Evolutionary conservation across 208 protist genomes (phyloP), one percentile per base, ranked within the genome.

Genomic region (Sergeia podlipaevii): DNA sequence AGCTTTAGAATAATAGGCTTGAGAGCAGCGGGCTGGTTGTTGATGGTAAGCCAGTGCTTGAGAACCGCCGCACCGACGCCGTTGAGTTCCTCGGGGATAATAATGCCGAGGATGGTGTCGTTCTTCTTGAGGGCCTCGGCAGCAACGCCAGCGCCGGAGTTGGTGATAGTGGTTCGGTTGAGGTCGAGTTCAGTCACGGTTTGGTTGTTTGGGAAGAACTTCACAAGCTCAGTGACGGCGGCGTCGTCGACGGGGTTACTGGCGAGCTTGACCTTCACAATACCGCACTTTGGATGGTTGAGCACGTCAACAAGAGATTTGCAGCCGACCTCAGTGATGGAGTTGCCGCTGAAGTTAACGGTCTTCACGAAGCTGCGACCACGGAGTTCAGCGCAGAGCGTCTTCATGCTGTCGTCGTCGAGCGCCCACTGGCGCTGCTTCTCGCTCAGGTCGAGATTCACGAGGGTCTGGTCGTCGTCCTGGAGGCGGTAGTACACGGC

Each of bases 181-280:
- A 93, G 26, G 36, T 81, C 49, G 44, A 94, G 70, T 20, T 62
- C 45, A 15, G 46, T 54, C 45, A 92, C 29, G 28, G 57, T 50
- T 15, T 50, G 60, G 67, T 90, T 89, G n/a, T 26, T 36, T 1
- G 82, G 64, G 38, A 97, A 61, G n/a, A 48, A 64, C 39, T 80
- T 75, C 13, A 55, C 46, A 23, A 95, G 45, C 49, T 79, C 77
- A 15, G 30, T 53, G 2, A 84, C 53, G 17, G 70, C 80, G 15
- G 52, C 20, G 38, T 91, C 75, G 46, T 87, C 67, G 30, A 92
- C 77, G 21, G 80, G 77, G 46, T 93, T 96, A 18, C 36, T 32
- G 27, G 67, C 60, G 6, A 93, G 47, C 46, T 74, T 60, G 8
- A 93, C 41, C 38, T 54, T 52, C 11, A 39, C 27, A 42, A 91